phyloP scores from a whole-genome alignment of 768 basidiomycete genomes.

The Tylopilus plumbeoviolaceoides region DNA sequence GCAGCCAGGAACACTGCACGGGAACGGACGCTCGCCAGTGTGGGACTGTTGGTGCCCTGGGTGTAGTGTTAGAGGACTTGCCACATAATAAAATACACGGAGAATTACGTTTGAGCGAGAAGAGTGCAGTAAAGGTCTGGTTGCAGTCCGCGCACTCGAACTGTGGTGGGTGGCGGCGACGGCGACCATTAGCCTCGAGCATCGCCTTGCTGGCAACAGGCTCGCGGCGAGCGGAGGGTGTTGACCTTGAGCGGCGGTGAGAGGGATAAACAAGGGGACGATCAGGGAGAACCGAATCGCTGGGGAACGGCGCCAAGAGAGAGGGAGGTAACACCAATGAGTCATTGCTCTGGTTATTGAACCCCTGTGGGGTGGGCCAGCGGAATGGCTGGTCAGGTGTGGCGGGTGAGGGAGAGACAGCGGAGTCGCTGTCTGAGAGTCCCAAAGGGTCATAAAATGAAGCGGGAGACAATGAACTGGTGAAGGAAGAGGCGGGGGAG shows the following conservation, averaged over 20 bases:
- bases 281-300: background rate
- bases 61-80: conserved; percentile 4
- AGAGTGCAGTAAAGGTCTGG: conserved; percentile 29
- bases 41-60: conserved; percentile 30
- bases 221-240: conserved; percentile 7
- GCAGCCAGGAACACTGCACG: conserved; percentile 25
- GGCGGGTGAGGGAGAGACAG: conserved; percentile 16
- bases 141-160: conserved; percentile 15
- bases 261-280: background rate
- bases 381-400: conserved; percentile 5
- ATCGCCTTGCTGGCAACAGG: conserved; percentile 31
- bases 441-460: conserved; percentile 3
- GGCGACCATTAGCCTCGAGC: conserved; percentile 30
- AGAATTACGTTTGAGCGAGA: conserved; percentile 32
- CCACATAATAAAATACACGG: background rate
- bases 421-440: conserved; percentile 22
- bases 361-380: conserved; percentile 2
- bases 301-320: background rate
- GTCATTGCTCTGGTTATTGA: conserved; percentile 7
- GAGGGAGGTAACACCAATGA: background rate
- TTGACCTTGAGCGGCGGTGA: conserved; percentile 20
- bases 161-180: conserved; percentile 27
- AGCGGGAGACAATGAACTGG: conserved; percentile 22
- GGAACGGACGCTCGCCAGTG: conserved; percentile 24
- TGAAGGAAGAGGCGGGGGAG: conserved; percentile 27